Evolutionary conservation across 148 eudicot genomes (phyloP), one percentile per base, ranked within the genome.

Genomic region (Vaccinium macrocarpon): DNA sequence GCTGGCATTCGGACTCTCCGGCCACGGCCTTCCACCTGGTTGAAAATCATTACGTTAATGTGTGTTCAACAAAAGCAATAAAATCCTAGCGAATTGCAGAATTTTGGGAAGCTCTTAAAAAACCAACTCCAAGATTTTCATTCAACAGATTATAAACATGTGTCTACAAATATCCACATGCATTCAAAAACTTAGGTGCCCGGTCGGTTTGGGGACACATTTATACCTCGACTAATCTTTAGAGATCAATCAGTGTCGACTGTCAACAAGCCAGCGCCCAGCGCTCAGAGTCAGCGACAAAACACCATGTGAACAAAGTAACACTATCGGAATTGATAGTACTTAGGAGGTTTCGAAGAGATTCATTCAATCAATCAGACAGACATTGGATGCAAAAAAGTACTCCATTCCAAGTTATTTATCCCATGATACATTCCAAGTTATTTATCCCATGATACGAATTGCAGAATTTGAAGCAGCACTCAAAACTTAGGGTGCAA

Each of bases 1-100:
- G 99, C 99, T 35, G 99, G 99, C 91, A 96, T 91, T 25, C 99
- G 91, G 74, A 96, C 89, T 64, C 98, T 89, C 79, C 98, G 79
- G 11, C 98, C 98, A 0, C 98, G 86, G 1, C 98, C 98, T 78
- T 95, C 98, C 29, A 95, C 73, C 73, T 68, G 73, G 29, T 14
- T 13, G 71, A 3, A 64, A 64, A 64, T 64, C 32, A 64, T 64
- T 10, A 0, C 2, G 15, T 4, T 21, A 61, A 10, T 25, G 71
- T 64, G 12, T 23, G 8, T 64, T 64, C 10, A 4, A n/a, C 10
- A 4, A n/a, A 64, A 64, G 29, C 14, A 64, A 64, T n/a, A 61
- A 9, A 61, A n/a, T n/a, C 23, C 23, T 29, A 64, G 23, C 23
- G 66, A 61, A 61, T 61, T 61, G 66, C 25, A 61, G 66, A 18